phyloP scores from a whole-genome alignment of 1,284 basidiomycete genomes.

The Termitomyces sp. region DNA sequence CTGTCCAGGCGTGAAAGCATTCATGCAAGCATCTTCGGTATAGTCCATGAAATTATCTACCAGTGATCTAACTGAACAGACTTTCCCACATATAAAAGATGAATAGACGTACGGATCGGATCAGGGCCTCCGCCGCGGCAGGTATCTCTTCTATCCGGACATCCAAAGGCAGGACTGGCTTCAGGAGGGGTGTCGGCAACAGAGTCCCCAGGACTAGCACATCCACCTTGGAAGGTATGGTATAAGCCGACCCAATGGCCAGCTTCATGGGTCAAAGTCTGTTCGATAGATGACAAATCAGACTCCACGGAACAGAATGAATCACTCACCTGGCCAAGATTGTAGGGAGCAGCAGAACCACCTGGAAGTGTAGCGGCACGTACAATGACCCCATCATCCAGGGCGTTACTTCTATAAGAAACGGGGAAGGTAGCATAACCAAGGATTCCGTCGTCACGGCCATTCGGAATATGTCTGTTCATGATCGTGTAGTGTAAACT shows the following conservation, averaged over 20 bases:
- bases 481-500: not conserved
- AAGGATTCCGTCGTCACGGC: not conserved
- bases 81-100: not conserved
- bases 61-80: conserved; percentile 17
- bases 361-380: not conserved
- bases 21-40: conserved; percentile 40
- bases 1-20: conserved; percentile 44
- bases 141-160: not conserved
- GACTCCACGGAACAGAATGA: not conserved
- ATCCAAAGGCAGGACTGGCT: not conserved
- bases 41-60: conserved; percentile 47
- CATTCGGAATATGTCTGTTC: not conserved
- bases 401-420: not conserved
- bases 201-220: conserved; percentile 39
- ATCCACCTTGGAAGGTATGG: conserved; percentile 50
- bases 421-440: conserved; percentile 2
- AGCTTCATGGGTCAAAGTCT: conserved; percentile 52
- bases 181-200: conserved; percentile 23
- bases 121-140: not conserved
- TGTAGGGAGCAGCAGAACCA: not conserved
- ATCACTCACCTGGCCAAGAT: not conserved
- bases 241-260: conserved; percentile 57
- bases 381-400: not conserved
- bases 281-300: conserved; percentile 1
- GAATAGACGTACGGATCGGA: not conserved